Conservation (phyloP, 140 eudicot genomes). For the Senecio squalidus region DNA sequence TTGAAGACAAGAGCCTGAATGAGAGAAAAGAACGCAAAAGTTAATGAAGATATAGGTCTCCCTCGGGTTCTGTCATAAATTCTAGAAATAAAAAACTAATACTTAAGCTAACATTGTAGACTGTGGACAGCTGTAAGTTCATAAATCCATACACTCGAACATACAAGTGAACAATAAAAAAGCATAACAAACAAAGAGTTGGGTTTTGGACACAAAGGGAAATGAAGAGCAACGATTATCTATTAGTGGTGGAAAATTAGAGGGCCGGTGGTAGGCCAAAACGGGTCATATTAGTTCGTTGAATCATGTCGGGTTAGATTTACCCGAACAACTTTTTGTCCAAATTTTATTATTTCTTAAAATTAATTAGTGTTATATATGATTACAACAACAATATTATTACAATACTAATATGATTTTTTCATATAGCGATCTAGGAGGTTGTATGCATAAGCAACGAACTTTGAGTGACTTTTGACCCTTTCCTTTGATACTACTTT, state of each 20-base stretch:
- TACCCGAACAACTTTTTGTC: neutral
- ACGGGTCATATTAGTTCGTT: neutral
- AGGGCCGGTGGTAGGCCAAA: neutral
- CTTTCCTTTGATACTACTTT: neutral
- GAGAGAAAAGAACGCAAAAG: slow-evolving; percentile 17
- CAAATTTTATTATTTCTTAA: neutral
- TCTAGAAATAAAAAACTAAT: neutral
- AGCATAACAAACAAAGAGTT: neutral
- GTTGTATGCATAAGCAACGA: neutral
- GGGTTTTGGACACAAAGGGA: neutral
- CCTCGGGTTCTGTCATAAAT: slow-evolving; percentile 2
- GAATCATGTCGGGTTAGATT: neutral
- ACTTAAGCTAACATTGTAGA: neutral
- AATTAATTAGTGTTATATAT: neutral
- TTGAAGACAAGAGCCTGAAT: slow-evolving; percentile 45
- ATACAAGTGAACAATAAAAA: neutral
- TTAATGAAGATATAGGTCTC: too few relatives aligned
- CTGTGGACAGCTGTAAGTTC: neutral
- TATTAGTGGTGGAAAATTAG: neutral
- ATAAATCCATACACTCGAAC: neutral
- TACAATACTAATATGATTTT: neutral
- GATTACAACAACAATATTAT: neutral
- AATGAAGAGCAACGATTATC: neutral
- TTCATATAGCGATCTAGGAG: neutral
- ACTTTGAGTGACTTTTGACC: neutral